Conservation (phyloP, 2,329 filamentous ascomycete genomes). For the Corniculantispora saksenae region DNA sequence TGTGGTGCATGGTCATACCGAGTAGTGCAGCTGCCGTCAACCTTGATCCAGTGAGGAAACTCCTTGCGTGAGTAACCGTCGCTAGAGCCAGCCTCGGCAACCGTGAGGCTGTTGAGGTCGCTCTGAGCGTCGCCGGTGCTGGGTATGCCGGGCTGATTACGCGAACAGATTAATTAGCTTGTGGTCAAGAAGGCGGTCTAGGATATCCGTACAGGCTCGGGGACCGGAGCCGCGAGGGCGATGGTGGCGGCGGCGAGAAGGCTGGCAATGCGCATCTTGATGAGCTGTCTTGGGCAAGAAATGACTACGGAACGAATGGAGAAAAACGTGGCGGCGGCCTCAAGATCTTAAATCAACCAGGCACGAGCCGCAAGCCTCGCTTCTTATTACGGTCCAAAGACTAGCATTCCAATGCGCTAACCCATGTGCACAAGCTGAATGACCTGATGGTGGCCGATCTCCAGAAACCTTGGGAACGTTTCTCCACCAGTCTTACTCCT, state of each 20-base stretch:
- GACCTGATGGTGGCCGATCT: slow-evolving; percentile 2
- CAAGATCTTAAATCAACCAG: background rate
- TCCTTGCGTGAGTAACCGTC: slow-evolving; percentile 63
- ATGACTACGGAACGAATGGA: background rate
- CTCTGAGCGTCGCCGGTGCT: slow-evolving; percentile 55
- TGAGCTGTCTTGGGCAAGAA: background rate
- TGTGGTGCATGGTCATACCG: slow-evolving; percentile 38
- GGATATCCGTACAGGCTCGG: slow-evolving; percentile 28
- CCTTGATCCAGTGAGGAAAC: slow-evolving; percentile 72
- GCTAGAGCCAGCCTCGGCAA: slow-evolving; percentile 55
- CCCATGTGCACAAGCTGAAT: background rate
- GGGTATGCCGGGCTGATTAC: slow-evolving; percentile 60
- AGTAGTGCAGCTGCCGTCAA: slow-evolving; percentile 69
- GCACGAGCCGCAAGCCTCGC: background rate
- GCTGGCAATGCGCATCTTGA: slow-evolving; percentile 13
- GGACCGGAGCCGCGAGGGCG: slow-evolving; percentile 28
- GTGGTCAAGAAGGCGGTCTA: background rate
- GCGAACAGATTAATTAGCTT: background rate
- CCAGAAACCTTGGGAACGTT: background rate
- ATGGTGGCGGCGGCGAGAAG: slow-evolving; percentile 25
- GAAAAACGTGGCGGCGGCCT: background rate
- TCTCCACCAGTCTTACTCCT: slow-evolving; percentile 13
- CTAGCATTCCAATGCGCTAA: slow-evolving; percentile 6
- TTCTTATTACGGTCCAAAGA: slow-evolving; percentile 7
- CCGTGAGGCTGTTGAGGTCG: slow-evolving; percentile 59